These are phyloP conservation scores for Metarhizium robertsii DNA, from an alignment of 2,329 filamentous ascomycete genomes.

Conservation along the genomic window DNA sequence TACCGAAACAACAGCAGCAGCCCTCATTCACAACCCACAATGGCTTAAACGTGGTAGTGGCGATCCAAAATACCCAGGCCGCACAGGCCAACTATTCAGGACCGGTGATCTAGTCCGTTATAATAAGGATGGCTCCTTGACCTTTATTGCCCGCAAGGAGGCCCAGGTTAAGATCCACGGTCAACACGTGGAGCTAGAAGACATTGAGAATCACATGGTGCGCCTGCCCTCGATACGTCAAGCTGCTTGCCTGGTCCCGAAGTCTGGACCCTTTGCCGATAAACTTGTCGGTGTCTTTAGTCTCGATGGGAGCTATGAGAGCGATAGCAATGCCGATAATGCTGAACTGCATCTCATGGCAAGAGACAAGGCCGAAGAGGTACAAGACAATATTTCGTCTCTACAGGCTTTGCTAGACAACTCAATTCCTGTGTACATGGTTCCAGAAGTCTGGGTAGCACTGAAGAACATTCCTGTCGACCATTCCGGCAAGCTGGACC, in stretches of 20 bases:
- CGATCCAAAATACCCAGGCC: not conserved
- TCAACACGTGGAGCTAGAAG: conserved; percentile 37
- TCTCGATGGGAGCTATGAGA: not conserved
- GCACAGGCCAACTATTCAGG: conserved; percentile 11
- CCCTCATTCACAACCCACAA: conserved; percentile 6
- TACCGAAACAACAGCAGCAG: conserved; percentile 2
- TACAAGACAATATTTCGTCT: not conserved
- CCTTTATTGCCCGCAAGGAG: conserved; percentile 41
- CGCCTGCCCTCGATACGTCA: not conserved
- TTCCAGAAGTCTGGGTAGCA: not conserved
- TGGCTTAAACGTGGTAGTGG: conserved; percentile 7
- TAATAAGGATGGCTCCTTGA: conserved; percentile 24
- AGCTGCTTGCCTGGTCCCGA: conserved; percentile 1
- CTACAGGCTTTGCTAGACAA: conserved; percentile 1
- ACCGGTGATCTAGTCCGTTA: conserved; percentile 16
- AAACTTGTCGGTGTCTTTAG: conserved; percentile 8
- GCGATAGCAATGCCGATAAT: not conserved
- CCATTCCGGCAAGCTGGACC: not conserved
- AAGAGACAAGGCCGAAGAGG: not conserved
- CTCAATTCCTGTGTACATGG: not conserved
- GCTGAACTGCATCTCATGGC: not conserved
- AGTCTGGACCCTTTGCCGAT: conserved; percentile 1
- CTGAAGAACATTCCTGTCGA: not conserved
- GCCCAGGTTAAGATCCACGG: conserved; percentile 47
- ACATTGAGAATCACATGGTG: conserved; percentile 11